Conservation (phyloP, 2,329 filamentous ascomycete genomes). For the Sordariomycetes sp. region DNA sequence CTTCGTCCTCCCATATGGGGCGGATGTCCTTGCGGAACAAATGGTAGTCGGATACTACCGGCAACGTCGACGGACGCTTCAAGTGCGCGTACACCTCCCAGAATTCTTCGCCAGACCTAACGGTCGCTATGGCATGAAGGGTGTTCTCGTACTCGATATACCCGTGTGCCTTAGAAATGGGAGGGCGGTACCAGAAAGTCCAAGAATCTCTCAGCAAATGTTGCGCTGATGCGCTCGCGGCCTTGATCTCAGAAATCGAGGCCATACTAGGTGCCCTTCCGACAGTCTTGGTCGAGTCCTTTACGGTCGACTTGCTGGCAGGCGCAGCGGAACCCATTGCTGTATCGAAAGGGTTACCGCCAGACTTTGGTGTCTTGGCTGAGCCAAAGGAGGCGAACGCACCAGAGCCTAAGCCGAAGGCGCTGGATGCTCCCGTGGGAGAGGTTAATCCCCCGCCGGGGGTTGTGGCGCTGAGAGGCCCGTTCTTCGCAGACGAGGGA, state of each 20-base stretch:
- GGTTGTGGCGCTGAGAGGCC: slow-evolving; percentile 70
- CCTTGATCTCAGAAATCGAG: slow-evolving; percentile 33
- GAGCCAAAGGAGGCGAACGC: slow-evolving; percentile 86
- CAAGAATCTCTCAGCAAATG: slow-evolving; percentile 71
- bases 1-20: slow-evolving; percentile 97
- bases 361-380: slow-evolving; percentile 78
- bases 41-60: slow-evolving; percentile 93
- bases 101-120: slow-evolving; percentile 81
- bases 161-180: slow-evolving; percentile 87
- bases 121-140: slow-evolving; percentile 73
- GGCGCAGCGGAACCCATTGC: slow-evolving; percentile 40
- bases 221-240: slow-evolving; percentile 22
- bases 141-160: slow-evolving; percentile 94
- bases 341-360: slow-evolving; percentile 72
- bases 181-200: slow-evolving; percentile 96
- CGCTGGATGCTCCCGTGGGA: slow-evolving; percentile 60
- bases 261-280: slow-evolving; percentile 27
- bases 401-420: slow-evolving; percentile 88
- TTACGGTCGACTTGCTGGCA: slow-evolving; percentile 20
- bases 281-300: slow-evolving; percentile 19
- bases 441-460: slow-evolving; percentile 42
- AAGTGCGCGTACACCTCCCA: slow-evolving; percentile 84
- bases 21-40: slow-evolving; percentile 95
- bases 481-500: slow-evolving; percentile 66
- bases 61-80: slow-evolving; percentile 78